Evolutionary conservation across 805 yeast species (phyloP), one percentile per base, ranked within the genome.

Genomic region (Isabelozyma pseudorhagii): DNA sequence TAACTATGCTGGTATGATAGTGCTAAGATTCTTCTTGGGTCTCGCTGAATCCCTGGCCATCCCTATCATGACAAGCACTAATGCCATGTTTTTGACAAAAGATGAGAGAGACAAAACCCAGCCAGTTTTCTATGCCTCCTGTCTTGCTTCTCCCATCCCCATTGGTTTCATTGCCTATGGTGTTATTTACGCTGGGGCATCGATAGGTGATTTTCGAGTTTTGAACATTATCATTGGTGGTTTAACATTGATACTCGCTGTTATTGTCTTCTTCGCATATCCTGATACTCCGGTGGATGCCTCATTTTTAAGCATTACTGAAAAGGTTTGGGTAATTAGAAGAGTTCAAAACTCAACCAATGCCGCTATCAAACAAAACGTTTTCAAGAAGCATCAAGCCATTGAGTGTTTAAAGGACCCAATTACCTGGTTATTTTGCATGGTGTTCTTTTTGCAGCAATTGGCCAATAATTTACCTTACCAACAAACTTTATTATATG

Each of bases 251-350:
- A 25, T 58, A 5, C 46, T 54, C 44, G 18, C 60, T 1, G 48
- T 51, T 1, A 13, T 53, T 2, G 46, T 56, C 13, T 62, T 63
- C 46, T 69, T 71, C 50, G 46, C 71, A 17, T 83, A 80, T 56
- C 89, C 88, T 40, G 72, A 77, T 50, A 80, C 82, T 59, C 87
- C 87, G 13, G 61, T 83, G 0, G 72, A 68, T 51, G 82, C 82
- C 5, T 69, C 63, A 49, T 79, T 79, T 54, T 67, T 83, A 44
- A 52, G 75, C 4, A 60, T 57, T 2, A 71, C 78, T 42, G 87
- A 83, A 60, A 80, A 74, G 56, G 74, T 80, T 64, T 77, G 50
- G 78, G 79, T 53, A 61, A 77, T 63, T 62, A 73, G 59, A 71
- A 53, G 63, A 42, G 60, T 62, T 66, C 48, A 76, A 70, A 52